A percentile compares a stretch with the other conserved stretches of the same genome.
Evolutionary conservation across 495 filamentous ascomycete species (phyloP).

Genomic region (Neurospora intermedia): DNA sequence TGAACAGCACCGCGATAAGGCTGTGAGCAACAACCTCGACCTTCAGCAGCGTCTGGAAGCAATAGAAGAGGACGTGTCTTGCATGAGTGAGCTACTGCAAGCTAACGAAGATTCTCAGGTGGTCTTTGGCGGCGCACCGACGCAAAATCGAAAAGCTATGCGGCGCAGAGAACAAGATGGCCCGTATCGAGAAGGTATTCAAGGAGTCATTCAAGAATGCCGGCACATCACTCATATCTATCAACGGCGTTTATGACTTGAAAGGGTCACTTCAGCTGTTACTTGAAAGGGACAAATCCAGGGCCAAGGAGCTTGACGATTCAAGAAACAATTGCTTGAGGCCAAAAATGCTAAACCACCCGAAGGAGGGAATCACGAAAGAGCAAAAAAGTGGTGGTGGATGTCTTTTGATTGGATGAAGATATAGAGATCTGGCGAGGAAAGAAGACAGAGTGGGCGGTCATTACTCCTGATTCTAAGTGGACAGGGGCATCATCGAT

Average conservation of each 20-base stretch:
- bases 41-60: background rate
- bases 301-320: background rate
- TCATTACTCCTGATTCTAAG: background rate
- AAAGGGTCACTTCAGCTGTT: background rate
- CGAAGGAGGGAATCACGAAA: background rate
- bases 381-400: background rate
- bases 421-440: background rate
- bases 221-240: background rate
- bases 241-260: background rate
- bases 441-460: background rate
- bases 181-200: background rate
- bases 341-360: background rate
- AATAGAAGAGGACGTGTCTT: background rate
- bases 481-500: background rate
- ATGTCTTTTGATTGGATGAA: background rate
- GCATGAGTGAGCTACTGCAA: background rate
- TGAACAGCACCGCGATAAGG: background rate
- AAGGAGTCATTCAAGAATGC: background rate
- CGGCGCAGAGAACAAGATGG: background rate
- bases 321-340: background rate
- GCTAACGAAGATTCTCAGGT: background rate
- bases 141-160: background rate
- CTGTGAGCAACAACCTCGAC: background rate
- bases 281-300: background rate
- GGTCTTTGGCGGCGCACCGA: background rate